Evolutionary conservation across 441 rosid genomes (phyloP), one percentile per base, ranked within the genome.

Genomic region (Erodium chrysanthum): DNA sequence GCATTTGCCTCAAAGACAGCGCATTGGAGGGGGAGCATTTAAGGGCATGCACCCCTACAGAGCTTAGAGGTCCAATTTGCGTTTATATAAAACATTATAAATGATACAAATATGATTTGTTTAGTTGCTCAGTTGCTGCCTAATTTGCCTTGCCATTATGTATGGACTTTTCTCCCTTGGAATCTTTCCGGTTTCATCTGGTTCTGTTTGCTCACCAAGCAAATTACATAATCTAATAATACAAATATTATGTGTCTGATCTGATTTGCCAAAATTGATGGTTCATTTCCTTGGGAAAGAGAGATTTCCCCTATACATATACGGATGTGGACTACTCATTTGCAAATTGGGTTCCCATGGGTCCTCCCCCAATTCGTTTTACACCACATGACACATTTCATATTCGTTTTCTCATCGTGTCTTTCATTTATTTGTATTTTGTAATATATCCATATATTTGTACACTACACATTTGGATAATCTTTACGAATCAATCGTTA

Each of bases 1-100:
- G 46, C 9, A 40, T 40, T 40, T 40, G 11, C 46, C 46, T 11
- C 46, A 11, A 40, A 14, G 50, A 44, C 50, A 44, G 17, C 17
- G n/a, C 50, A 44, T 14, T 2, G 50, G 50, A 44, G 50, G 50
- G 50, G 60, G 11, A 20, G 60, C 60, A 54, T 20, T 14, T 18
- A 54, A 54, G 61, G 61, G 61, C 61, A 21, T 54, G 25, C 61
- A 54, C 22, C 61, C 61, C 61, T 20, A 18, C 11, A 54, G 23
- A 54, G 11, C 12, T 7, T 37, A 37, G 9, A 54, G 23, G 12
- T 54, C 50, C 0, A 3, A 44, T 44, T 14, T 44, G n/a, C 50
- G 14, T 11, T 14, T 12, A 44, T 12, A 12, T 4, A 11, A 44
- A 44, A 44, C 14, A 44, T 44, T 44, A 12, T 11, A 44, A 44